phyloP scores from a whole-genome alignment of 208 protist species.

The Trypanosomatidae sp. region DNA sequence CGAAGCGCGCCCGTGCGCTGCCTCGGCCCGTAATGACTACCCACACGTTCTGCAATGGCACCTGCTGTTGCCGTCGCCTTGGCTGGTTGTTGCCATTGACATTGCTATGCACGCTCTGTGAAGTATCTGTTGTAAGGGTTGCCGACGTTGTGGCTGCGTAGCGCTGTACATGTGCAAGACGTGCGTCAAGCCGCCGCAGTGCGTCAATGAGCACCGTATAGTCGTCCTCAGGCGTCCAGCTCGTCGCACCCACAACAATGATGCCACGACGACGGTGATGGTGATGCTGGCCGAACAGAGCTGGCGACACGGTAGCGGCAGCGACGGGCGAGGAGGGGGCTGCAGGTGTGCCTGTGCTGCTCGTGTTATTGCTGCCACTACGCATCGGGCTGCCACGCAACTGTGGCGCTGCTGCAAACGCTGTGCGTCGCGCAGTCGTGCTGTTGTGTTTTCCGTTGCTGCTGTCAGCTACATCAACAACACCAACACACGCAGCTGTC shows the following conservation, averaged over 20 bases:
- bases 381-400: too few relatives aligned
- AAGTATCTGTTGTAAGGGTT: background rate
- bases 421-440: too few relatives aligned
- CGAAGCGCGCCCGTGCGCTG: conserved; percentile 32
- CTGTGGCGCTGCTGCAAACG: too few relatives aligned
- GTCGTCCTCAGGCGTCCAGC: conserved; percentile 96
- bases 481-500: too few relatives aligned
- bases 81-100: conserved; percentile 8
- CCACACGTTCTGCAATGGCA: conserved; percentile 25
- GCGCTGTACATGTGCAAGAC: conserved; percentile 16
- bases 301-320: conserved; percentile 1
- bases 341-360: too few relatives aligned
- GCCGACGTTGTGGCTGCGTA: background rate
- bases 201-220: conserved; percentile 90
- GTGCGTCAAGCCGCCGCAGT: conserved; percentile 65
- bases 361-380: too few relatives aligned
- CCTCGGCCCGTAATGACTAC: conserved; percentile 79
- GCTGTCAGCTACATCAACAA: too few relatives aligned
- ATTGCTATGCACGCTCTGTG: background rate
- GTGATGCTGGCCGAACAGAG: background rate
- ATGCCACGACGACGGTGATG: conserved; percentile 14
- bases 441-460: too few relatives aligned
- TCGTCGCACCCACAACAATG: conserved; percentile 89
- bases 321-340: too few relatives aligned
- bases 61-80: background rate